A percentile compares a stretch with the other conserved stretches of the same genome.
These are phyloP conservation scores for Ustilago curta DNA, from an alignment of 1,284 basidiomycete species.

Conservation along the genomic window DNA sequence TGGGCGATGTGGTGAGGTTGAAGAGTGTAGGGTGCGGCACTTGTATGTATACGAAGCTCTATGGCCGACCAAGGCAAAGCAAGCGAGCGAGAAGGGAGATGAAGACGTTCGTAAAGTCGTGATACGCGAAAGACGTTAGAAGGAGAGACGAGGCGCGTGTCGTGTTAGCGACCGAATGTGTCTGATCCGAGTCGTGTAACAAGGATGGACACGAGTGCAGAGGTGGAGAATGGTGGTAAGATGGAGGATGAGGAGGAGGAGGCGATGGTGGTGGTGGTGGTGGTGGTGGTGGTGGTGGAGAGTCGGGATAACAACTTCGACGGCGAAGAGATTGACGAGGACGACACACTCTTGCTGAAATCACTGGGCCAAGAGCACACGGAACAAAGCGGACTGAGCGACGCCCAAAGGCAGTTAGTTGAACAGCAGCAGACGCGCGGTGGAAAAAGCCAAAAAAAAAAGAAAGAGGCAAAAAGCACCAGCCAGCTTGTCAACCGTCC, in stretches of 20 bases:
- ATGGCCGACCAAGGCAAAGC: neutral
- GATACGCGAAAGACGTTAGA: neutral
- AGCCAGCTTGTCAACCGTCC: neutral
- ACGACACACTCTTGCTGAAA: neutral
- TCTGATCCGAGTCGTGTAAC: conserved; percentile 1
- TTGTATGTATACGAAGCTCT: too few relatives aligned
- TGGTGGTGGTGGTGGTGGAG: neutral
- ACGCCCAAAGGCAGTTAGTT: neutral
- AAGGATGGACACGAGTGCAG: conserved; percentile 6
- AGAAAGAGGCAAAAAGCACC: neutral
- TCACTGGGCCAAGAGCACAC: conserved; percentile 1
- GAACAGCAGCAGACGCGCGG: too few relatives aligned
- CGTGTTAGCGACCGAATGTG: neutral
- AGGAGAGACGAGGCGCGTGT: neutral
- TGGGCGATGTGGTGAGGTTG: too few relatives aligned
- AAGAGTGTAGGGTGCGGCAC: too few relatives aligned
- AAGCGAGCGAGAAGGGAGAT: neutral
- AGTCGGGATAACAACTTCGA: neutral
- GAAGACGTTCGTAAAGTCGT: conserved; percentile 5
- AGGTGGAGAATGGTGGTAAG: too few relatives aligned
- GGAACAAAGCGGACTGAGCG: neutral
- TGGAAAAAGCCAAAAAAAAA: too few relatives aligned
- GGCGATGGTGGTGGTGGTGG: neutral
- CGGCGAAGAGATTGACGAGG: neutral
- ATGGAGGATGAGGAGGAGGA: too few relatives aligned